These are phyloP conservation scores for Dendryphion nanum DNA, from an alignment of 2,329 filamentous ascomycete species.

Conservation along the genomic window DNA sequence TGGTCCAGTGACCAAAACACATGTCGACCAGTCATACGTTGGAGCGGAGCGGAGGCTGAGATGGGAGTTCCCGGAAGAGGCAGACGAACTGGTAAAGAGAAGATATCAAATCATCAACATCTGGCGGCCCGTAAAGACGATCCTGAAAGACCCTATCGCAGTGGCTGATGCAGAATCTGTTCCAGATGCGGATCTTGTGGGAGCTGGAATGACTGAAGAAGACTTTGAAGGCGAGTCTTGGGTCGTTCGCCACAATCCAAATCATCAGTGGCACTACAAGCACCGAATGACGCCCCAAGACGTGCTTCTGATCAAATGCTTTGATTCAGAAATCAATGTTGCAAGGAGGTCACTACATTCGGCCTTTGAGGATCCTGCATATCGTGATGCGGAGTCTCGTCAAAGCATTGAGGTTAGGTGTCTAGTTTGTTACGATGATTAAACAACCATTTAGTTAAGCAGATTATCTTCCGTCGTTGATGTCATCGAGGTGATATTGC, in stretches of 20 bases:
- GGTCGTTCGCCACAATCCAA: conserved; percentile 18
- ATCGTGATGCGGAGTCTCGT: conserved; percentile 12
- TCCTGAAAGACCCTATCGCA: conserved; percentile 26
- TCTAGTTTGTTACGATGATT: conserved; percentile 17
- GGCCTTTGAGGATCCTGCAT: conserved; percentile 19
- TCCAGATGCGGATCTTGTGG: conserved; percentile 21
- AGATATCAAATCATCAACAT: conserved; percentile 30
- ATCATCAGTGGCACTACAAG: conserved; percentile 23
- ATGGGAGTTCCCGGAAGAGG: conserved; percentile 16
- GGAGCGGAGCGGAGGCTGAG: conserved; percentile 18
- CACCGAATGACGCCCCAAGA: conserved; percentile 17
- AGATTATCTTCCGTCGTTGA: conserved; percentile 3
- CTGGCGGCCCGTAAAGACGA: conserved; percentile 26
- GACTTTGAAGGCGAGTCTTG: conserved; percentile 19
- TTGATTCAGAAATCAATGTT: conserved; percentile 17
- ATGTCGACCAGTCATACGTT: conserved; percentile 47
- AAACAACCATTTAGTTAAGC: conserved; percentile 5
- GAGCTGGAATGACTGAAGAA: conserved; percentile 18
- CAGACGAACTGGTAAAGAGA: conserved; percentile 19
- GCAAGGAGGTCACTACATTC: conserved; percentile 21
- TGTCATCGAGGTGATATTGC: conserved; percentile 5
- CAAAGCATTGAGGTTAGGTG: conserved; percentile 28
- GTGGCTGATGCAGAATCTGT: conserved; percentile 22
- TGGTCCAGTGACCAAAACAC: conserved; percentile 50
- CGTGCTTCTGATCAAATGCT: conserved; percentile 27